Evolutionary conservation across 2,329 filamentous ascomycete genomes (phyloP).

Genomic region (Aspergillus nomiae): DNA sequence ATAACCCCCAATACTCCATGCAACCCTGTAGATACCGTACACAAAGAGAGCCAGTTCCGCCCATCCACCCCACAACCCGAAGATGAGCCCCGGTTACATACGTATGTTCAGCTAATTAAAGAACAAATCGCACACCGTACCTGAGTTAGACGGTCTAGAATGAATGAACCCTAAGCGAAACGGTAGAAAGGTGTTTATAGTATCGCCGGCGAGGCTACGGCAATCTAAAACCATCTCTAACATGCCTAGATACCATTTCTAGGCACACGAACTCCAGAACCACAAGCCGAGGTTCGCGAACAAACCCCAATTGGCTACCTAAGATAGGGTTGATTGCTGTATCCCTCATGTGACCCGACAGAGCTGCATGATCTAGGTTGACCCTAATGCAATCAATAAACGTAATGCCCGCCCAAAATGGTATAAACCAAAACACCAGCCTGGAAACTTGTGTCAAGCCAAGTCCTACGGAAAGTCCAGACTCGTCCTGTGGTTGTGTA

Average conservation of each 20-base stretch:
- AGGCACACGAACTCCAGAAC: background rate
- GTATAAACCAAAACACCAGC: constrained; percentile 3
- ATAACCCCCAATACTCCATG: background rate
- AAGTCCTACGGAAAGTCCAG: background rate
- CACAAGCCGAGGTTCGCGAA: background rate
- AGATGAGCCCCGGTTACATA: background rate
- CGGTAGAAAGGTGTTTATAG: background rate
- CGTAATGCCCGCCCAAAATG: background rate
- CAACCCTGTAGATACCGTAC: background rate
- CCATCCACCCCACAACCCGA: background rate
- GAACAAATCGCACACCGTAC: background rate
- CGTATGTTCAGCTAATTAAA: background rate
- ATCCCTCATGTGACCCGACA: background rate
- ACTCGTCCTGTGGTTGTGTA: background rate
- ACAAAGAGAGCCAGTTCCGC: background rate
- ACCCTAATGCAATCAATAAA: constrained; percentile 1
- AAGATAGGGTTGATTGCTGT: background rate
- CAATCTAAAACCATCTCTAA: background rate
- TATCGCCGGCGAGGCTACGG: background rate
- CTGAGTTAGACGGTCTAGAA: background rate
- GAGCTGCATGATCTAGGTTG: constrained; percentile 1
- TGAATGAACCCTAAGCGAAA: background rate
- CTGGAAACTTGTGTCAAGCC: background rate
- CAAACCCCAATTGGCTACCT: background rate
- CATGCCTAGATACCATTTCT: background rate